Evolutionary conservation across 1,139 yeast species (phyloP).

Genomic region (Yamadazyma epiphylla): DNA sequence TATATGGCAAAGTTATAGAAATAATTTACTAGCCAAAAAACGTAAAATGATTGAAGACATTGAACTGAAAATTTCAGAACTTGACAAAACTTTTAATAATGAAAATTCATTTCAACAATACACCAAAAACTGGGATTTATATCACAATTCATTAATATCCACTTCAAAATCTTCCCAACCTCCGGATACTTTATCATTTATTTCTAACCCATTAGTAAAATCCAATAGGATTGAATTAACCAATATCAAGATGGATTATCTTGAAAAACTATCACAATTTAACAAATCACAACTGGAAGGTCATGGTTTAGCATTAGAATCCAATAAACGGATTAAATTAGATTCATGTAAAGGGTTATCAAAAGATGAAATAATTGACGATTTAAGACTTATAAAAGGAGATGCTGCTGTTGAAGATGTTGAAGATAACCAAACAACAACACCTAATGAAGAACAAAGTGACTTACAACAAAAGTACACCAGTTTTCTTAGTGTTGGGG

Average conservation of each 20-base stretch:
- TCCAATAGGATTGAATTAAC: conserved; percentile 35
- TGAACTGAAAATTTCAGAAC: conserved; percentile 19
- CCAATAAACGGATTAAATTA: conserved; percentile 10
- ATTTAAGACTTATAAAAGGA: conserved; percentile 10
- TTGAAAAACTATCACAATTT: conserved; percentile 9
- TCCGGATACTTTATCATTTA: background rate
- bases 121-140: conserved; percentile 17
- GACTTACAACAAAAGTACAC: conserved; percentile 5
- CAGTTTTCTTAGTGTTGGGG: too few species aligned
- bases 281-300: conserved; percentile 5
- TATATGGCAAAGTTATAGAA: conserved; percentile 32
- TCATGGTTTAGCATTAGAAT: conserved; percentile 6
- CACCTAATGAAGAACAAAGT: conserved; percentile 7
- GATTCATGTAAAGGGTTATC: conserved; percentile 19
- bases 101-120: conserved; percentile 14
- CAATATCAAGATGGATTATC: conserved; percentile 17
- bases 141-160: conserved; percentile 29
- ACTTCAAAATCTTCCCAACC: conserved; percentile 5
- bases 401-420: conserved; percentile 7
- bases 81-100: conserved; percentile 24
- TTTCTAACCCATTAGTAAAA: conserved; percentile 8
- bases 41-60: conserved; percentile 21
- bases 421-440: conserved; percentile 3
- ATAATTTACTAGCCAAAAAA: conserved; percentile 19
- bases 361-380: conserved; percentile 19